These are phyloP conservation scores for Cryphonectria japonica DNA, from an alignment of 2,329 filamentous ascomycete species.

Conservation along the genomic window DNA sequence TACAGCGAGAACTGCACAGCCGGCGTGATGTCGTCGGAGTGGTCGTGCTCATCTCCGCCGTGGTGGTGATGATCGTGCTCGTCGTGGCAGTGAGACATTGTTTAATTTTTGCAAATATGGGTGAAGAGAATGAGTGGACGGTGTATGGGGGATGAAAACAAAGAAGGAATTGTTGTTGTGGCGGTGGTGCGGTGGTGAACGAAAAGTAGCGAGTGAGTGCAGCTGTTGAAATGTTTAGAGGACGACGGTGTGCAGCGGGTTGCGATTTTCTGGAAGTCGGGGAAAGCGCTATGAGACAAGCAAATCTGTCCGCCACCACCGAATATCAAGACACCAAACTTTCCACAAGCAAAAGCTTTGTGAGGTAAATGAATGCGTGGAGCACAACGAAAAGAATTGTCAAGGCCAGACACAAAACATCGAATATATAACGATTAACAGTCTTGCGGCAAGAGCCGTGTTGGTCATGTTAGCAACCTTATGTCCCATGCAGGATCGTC, in stretches of 20 bases:
- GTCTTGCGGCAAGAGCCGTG: not conserved
- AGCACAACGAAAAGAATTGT: not conserved
- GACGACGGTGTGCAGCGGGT: constrained; percentile 23
- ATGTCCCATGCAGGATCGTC: not conserved
- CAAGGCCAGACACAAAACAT: not conserved
- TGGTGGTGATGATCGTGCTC: constrained; percentile 56
- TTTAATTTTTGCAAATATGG: not conserved
- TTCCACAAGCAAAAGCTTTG: not conserved
- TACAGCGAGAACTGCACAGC: constrained; percentile 91
- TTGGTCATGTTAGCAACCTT: not conserved
- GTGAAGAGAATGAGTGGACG: not conserved
- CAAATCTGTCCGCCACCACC: not conserved
- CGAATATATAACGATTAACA: not conserved
- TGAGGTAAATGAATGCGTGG: not conserved
- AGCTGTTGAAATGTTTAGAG: not conserved
- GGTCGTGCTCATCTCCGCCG: constrained; percentile 72
- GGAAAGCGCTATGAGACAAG: not conserved
- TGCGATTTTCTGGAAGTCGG: constrained; percentile 21
- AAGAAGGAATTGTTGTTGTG: not conserved
- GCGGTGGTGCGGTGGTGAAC: not conserved
- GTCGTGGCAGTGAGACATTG: constrained; percentile 40
- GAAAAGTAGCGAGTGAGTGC: not conserved
- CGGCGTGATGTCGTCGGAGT: constrained; percentile 89
- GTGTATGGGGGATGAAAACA: not conserved
- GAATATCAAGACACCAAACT: not conserved